Conservation (phyloP, 306 rosid species). For the Pueraria montana region DNA sequence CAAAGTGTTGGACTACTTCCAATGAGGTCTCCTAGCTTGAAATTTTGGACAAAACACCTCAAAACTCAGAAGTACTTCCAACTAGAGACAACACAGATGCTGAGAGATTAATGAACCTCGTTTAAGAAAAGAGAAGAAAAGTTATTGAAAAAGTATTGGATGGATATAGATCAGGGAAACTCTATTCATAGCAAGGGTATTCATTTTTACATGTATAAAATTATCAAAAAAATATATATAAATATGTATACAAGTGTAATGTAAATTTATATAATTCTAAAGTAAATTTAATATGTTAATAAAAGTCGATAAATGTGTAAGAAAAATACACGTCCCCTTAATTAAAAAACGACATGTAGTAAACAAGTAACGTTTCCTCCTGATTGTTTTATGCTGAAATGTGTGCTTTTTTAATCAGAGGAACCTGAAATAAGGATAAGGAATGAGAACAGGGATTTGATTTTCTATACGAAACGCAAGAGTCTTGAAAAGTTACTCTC, state of each 20-base stretch:
- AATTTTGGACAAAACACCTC: conserved; percentile 37
- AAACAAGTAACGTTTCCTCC: neutral
- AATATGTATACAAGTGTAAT: neutral
- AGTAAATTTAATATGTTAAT: neutral
- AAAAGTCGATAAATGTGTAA: neutral
- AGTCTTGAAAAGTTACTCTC: neutral
- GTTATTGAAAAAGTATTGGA: conserved; percentile 31
- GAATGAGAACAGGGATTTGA: neutral
- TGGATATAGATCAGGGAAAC: conserved; percentile 5
- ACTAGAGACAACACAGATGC: conserved; percentile 5
- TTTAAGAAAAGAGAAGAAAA: conserved; percentile 41
- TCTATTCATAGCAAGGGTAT: neutral
- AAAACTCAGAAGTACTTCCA: neutral
- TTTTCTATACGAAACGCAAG: neutral
- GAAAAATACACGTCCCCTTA: neutral
- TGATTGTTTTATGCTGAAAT: neutral
- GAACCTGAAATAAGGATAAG: neutral
- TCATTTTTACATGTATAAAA: neutral
- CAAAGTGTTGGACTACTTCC: conserved; percentile 32
- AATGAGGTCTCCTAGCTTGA: conserved; percentile 43
- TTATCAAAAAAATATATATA: neutral
- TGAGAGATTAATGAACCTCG: conserved; percentile 35
- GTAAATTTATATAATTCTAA: neutral
- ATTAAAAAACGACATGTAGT: neutral
- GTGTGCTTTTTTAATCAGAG: neutral